Base-by-base conservation (phyloP, 148 eudicot species). In the Diospyros lotus region DNA sequence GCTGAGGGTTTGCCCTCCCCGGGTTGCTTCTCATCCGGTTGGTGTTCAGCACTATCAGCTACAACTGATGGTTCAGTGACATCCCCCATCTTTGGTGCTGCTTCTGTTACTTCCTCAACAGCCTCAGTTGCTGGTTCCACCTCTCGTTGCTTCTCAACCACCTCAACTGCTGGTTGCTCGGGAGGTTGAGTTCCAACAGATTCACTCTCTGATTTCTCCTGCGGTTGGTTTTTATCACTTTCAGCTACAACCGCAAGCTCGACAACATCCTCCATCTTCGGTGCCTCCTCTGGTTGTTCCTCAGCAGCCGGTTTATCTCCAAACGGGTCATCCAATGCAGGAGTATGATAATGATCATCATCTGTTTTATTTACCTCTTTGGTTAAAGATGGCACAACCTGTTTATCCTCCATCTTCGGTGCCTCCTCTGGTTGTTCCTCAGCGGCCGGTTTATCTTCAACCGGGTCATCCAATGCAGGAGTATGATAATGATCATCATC, bases 391-490 rank as follows among this genome's bases (percentile, higher is more conserved):
- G 73, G 75, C n/a, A 76, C 80, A 12, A 69, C 53, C 44, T 70
- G 68, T 69, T 77, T 77, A n/a, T 83, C 81, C 50, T 83, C 70
- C 4, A 41, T 64, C 74, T 77, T 77, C 28, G 28, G 28, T 28
- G 28, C 28, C 28, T 28, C 28, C 28, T 28, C 28, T 28, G 28
- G 28, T 28, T 28, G 28, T 28, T 28, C 28, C 28, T 28, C 28
- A 28, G 28, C 28, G 0, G 28, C 28, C 28, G 28, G 28, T 28
- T 28, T 28, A 28, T 28, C 28, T 28, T 0, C 28, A 28, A 28
- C 28, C 28, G 28, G 28, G 28, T 28, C 28, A 28, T 28, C 28
- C 28, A 28, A 28, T 28, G 28, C 28, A 28, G 28, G 28, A 28
- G 28, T 28, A 28, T 28, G 28, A 28, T 28, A 28, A 28, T 73